Percentiles rank a stretch among this genome's conserved stretches.
phyloP scores from a whole-genome alignment of 805 yeast species.

The Pichia gijzeniarum region DNA sequence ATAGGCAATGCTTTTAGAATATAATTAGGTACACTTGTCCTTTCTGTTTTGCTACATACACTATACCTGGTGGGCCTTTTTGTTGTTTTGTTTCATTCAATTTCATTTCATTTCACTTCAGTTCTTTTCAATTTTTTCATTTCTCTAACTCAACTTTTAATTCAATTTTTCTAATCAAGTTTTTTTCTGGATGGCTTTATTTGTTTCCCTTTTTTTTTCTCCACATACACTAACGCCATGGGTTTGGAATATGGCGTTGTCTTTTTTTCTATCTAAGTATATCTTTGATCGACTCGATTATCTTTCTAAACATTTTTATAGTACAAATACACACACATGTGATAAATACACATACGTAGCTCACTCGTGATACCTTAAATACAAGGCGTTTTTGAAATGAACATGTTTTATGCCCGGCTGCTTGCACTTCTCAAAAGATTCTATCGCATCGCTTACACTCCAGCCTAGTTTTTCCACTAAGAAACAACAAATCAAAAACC shows the following conservation, averaged over 20 bases:
- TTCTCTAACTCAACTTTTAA: not conserved
- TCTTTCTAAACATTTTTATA: not conserved
- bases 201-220: not conserved
- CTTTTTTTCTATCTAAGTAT: too few relatives aligned
- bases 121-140: not conserved
- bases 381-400: slow-evolving; percentile 67
- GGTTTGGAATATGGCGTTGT: too few relatives aligned
- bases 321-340: not conserved
- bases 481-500: slow-evolving; percentile 65
- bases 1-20: slow-evolving; percentile 29
- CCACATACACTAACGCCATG: too few relatives aligned
- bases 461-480: slow-evolving; percentile 54
- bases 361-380: slow-evolving; percentile 48
- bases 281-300: too few relatives aligned
- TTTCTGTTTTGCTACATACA: too few relatives aligned
- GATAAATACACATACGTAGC: not conserved
- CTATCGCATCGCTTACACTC: slow-evolving; percentile 57
- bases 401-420: slow-evolving; percentile 73
- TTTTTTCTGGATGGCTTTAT: not conserved
- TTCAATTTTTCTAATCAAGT: not conserved
- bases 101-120: not conserved
- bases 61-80: too few relatives aligned
- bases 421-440: slow-evolving; percentile 50
- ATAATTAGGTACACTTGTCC: slow-evolving; percentile 8
- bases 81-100: too few relatives aligned